phyloP scores from a whole-genome alignment of 768 basidiomycete genomes.

The Mycena metata region DNA sequence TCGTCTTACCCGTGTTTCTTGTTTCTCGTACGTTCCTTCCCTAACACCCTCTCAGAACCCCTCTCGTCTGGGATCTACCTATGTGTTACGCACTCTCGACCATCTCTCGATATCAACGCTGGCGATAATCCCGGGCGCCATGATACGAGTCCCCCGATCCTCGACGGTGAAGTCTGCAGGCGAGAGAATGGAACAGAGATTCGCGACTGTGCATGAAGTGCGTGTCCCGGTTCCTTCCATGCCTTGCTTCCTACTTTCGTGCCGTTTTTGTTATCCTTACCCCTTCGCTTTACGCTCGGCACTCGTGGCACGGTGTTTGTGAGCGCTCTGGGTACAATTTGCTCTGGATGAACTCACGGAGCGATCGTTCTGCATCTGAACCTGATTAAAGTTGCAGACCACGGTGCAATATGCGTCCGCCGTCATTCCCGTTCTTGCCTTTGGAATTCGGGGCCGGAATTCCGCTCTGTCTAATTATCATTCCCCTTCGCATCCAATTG shows the following conservation, averaged over 20 bases:
- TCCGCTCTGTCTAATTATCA: not conserved
- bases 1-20: conserved; percentile 1
- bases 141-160: not conserved
- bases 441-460: conserved; percentile 5
- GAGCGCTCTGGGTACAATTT: not conserved
- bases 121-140: conserved; percentile 1
- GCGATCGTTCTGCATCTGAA: not conserved
- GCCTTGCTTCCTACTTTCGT: not conserved
- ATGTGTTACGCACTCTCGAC: conserved; percentile 3
- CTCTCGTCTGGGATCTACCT: too few species aligned
- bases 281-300: not conserved
- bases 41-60: too few species aligned
- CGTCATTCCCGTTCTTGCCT: conserved; percentile 2
- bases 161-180: not conserved
- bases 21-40: conserved; percentile 1
- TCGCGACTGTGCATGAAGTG: not conserved
- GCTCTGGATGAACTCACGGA: not conserved
- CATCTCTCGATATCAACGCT: conserved; percentile 7
- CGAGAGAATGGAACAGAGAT: not conserved
- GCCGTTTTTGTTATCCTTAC: not conserved
- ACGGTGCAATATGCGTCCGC: not conserved
- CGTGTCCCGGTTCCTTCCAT: too few species aligned
- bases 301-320: not conserved
- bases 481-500: conserved; percentile 5
- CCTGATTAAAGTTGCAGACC: not conserved